Evolutionary conservation across 169 alveolate species (phyloP).

Genomic region (Plasmodium adleri): DNA sequence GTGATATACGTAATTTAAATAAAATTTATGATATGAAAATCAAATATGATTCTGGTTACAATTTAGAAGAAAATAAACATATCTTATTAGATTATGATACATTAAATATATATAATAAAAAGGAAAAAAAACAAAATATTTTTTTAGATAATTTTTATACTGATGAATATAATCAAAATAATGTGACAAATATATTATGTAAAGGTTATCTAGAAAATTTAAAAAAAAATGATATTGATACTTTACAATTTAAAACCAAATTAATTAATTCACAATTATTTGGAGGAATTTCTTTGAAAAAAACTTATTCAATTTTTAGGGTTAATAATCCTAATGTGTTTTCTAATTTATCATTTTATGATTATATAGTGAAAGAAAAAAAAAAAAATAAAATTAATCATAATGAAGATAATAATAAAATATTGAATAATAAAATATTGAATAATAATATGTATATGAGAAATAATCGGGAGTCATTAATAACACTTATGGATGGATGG

Average conservation of each 20-base stretch:
- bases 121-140: conserved; percentile 8
- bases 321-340: conserved; percentile 14
- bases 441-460: neutral
- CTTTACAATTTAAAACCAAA: conserved; percentile 46
- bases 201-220: conserved; percentile 67
- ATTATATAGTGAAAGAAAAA: neutral
- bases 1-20: conserved; percentile 48
- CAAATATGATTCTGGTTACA: conserved; percentile 69
- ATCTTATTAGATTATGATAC: conserved; percentile 29
- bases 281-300: conserved; percentile 56
- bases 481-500: too few relatives aligned
- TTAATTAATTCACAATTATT: conserved; percentile 59
- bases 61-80: conserved; percentile 74
- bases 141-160: conserved; percentile 19
- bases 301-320: conserved; percentile 34
- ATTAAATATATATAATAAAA: conserved; percentile 5
- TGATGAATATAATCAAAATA: neutral
- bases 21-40: conserved; percentile 48
- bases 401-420: neutral
- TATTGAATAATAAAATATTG: conserved; percentile 1
- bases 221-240: conserved; percentile 68
- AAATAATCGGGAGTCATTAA: too few relatives aligned
- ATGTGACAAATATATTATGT: conserved; percentile 45
- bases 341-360: neutral
- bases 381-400: neutral